Conservation (phyloP, 1,284 basidiomycete genomes). For the Marasmius sp. region DNA sequence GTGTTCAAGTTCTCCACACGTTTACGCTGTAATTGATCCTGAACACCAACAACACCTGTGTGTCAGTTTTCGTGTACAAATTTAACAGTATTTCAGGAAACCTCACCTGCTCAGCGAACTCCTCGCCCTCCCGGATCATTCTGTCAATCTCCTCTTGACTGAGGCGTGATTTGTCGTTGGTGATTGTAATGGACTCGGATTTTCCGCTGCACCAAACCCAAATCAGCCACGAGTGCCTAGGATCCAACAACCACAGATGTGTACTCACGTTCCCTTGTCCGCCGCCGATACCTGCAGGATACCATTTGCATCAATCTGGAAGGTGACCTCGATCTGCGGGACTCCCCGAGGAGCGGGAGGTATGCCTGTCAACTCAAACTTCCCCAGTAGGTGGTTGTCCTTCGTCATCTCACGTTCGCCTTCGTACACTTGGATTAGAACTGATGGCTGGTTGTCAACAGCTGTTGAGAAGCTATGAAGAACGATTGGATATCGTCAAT, state of each 20-base stretch:
- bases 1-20: constrained; percentile 70
- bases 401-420: constrained; percentile 83
- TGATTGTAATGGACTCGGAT: constrained; percentile 69
- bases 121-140: constrained; percentile 15
- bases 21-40: constrained; percentile 23
- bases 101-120: constrained; percentile 15
- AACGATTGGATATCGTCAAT: constrained; percentile 1
- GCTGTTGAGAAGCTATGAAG: constrained; percentile 60
- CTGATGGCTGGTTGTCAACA: constrained; percentile 55
- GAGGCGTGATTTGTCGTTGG: constrained; percentile 11
- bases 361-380: constrained; percentile 83
- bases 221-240: not conserved
- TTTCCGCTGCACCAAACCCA: constrained; percentile 49
- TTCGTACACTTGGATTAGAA: constrained; percentile 79
- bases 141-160: constrained; percentile 12
- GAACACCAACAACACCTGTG: not conserved
- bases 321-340: constrained; percentile 83
- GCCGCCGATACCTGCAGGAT: constrained; percentile 71
- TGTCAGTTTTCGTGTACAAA: not conserved
- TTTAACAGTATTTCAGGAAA: not conserved
- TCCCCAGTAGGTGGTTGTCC: constrained; percentile 86
- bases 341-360: constrained; percentile 82
- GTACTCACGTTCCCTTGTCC: constrained; percentile 50
- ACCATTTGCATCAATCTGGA: constrained; percentile 79
- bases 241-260: constrained; percentile 26